Conservation (phyloP, 148 eudicot species). For the Persicaria tinctoria region DNA sequence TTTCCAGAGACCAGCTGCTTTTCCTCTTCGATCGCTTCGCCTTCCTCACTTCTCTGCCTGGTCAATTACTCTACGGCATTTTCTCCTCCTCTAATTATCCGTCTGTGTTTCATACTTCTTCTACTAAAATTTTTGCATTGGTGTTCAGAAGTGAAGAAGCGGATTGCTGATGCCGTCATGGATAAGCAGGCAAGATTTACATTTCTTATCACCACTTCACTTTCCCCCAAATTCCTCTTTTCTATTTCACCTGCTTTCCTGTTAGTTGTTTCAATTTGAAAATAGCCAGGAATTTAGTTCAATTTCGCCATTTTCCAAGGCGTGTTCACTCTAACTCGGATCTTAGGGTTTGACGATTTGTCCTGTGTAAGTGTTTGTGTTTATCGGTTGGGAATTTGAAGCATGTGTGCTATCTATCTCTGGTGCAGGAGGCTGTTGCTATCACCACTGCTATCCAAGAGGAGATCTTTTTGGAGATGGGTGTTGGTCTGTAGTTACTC, state of each 20-base stretch:
- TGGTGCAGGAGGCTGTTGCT: slow-evolving; percentile 83
- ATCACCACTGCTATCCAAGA: slow-evolving; percentile 86
- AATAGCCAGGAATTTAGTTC: background rate
- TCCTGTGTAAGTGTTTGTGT: background rate
- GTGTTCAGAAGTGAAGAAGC: slow-evolving; percentile 50
- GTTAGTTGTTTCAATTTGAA: too few relatives aligned
- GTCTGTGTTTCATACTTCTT: background rate
- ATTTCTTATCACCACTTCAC: background rate
- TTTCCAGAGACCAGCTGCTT: slow-evolving; percentile 58
- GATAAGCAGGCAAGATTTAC: slow-evolving; percentile 46
- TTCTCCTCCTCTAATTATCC: background rate
- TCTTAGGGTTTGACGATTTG: background rate
- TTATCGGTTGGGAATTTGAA: background rate
- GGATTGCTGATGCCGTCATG: slow-evolving; percentile 59
- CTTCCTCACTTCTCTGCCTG: slow-evolving; percentile 61
- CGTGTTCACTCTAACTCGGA: background rate
- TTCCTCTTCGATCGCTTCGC: slow-evolving; percentile 66
- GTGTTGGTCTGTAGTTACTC: slow-evolving; percentile 52
- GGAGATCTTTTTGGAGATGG: slow-evolving; percentile 85
- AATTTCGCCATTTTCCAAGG: background rate
- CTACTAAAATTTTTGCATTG: background rate
- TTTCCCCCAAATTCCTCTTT: background rate
- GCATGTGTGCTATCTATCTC: background rate
- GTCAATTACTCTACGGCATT: slow-evolving; percentile 17
- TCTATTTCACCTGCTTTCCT: background rate